These are phyloP conservation scores for Pseudocercospora eumusae DNA, from an alignment of 2,329 filamentous ascomycete genomes.

Conservation along the genomic window DNA sequence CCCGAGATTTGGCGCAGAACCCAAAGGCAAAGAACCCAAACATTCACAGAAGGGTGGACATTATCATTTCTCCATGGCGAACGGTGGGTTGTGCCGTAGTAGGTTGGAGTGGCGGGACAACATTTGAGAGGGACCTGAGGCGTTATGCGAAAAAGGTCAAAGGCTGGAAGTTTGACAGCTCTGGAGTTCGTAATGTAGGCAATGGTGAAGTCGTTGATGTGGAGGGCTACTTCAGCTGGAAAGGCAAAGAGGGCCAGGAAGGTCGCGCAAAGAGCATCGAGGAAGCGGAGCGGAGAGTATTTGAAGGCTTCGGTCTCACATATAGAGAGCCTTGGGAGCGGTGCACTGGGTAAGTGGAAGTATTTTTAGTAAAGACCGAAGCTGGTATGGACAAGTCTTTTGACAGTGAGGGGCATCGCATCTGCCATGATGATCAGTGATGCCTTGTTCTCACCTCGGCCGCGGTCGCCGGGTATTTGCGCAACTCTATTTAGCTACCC, in stretches of 20 bases:
- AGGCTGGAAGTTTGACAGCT: constrained; percentile 86
- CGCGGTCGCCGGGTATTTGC: neutral
- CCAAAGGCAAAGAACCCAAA: constrained; percentile 63
- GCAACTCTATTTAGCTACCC: neutral
- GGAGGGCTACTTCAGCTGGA: constrained; percentile 77
- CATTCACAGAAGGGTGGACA: constrained; percentile 82
- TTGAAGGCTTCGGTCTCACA: constrained; percentile 69
- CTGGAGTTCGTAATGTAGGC: constrained; percentile 70
- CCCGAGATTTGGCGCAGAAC: constrained; percentile 40
- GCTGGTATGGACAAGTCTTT: neutral
- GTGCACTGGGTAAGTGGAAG: constrained; percentile 44
- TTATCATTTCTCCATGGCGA: constrained; percentile 85
- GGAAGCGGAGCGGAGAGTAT: constrained; percentile 77
- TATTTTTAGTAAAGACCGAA: neutral
- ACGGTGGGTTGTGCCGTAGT: constrained; percentile 85
- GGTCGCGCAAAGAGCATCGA: constrained; percentile 57
- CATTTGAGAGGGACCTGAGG: constrained; percentile 83
- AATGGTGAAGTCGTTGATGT: constrained; percentile 74
- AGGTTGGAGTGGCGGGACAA: constrained; percentile 82
- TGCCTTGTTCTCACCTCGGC: too few relatives aligned
- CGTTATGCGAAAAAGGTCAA: constrained; percentile 73
- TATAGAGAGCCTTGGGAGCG: constrained; percentile 48
- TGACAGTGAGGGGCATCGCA: neutral
- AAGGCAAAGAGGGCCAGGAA: constrained; percentile 44
- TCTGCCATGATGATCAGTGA: neutral